Percentiles rank a stretch among this genome's conserved stretches.
These are phyloP conservation scores for Boletus speciosus DNA, from an alignment of 768 basidiomycete genomes.

Conservation along the genomic window DNA sequence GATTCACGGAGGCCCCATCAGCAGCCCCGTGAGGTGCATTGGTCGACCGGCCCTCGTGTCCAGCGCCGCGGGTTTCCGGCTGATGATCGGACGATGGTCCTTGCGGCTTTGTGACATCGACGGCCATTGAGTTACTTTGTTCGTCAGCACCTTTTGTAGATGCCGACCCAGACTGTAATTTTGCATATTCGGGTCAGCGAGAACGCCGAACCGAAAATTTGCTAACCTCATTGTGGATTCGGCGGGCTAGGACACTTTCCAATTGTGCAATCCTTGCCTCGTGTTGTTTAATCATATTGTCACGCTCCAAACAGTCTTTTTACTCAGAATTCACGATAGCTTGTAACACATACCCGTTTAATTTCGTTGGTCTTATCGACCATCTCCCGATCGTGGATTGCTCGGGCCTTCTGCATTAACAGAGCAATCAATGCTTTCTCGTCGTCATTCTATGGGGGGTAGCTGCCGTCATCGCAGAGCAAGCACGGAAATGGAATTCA, in stretches of 20 bases:
- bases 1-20: conserved; percentile 9
- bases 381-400: conserved; percentile 49
- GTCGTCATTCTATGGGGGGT: conserved; percentile 38
- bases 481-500: conserved; percentile 24
- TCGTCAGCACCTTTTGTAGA: conserved; percentile 11
- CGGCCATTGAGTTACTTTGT: conserved; percentile 12
- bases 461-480: conserved; percentile 13
- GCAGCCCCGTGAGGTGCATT: conserved; percentile 5
- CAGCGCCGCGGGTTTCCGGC: conserved; percentile 18
- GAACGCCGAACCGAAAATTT: conserved; percentile 9
- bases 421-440: conserved; percentile 50
- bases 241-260: conserved; percentile 44
- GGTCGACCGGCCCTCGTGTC: conserved; percentile 9
- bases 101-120: conserved; percentile 10
- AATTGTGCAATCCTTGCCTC: conserved; percentile 44
- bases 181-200: conserved; percentile 12
- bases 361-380: conserved; percentile 57
- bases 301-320: conserved; percentile 37
- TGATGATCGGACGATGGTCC: conserved; percentile 11
- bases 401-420: conserved; percentile 43
- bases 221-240: conserved; percentile 36
- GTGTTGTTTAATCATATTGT: conserved; percentile 42
- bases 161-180: conserved; percentile 10
- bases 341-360: conserved; percentile 39
- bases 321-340: conserved; percentile 1